phyloP scores from a whole-genome alignment of 345 rosid species.

The Orychophragmus violaceus region DNA sequence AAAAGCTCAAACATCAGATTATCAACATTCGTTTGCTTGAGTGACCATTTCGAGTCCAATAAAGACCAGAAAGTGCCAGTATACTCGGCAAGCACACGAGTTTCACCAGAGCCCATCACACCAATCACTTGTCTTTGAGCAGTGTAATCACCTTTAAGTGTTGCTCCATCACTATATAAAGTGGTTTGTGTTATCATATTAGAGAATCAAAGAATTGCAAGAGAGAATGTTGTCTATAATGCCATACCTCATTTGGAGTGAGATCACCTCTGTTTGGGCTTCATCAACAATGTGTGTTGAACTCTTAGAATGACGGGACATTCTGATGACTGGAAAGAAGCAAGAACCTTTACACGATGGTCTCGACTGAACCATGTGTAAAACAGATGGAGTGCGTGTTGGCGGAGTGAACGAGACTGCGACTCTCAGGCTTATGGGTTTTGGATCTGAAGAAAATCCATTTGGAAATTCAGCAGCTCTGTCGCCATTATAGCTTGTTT shows the following conservation, averaged over 20 bases:
- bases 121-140: conserved; percentile 55
- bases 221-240: neutral
- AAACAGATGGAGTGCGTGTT: conserved; percentile 39
- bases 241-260: conserved; percentile 76
- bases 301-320: conserved; percentile 39
- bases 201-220: neutral
- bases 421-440: conserved; percentile 56
- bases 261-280: conserved; percentile 53
- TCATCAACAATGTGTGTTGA: conserved; percentile 45
- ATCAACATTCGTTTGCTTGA: conserved; percentile 34
- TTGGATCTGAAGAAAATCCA: no score
- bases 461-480: no score
- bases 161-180: conserved; percentile 25
- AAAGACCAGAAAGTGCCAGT: conserved; percentile 55
- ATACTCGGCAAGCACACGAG: conserved; percentile 52
- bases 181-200: neutral
- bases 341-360: conserved; percentile 45
- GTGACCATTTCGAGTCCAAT: conserved; percentile 63
- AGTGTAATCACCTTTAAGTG: conserved; percentile 22
- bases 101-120: conserved; percentile 45
- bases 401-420: conserved; percentile 76
- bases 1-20: conserved; percentile 51
- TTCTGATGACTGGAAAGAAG: conserved; percentile 46
- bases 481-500: no score
- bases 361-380: conserved; percentile 47